Percentiles rank a stretch among this genome's conserved stretches.
phyloP scores from a whole-genome alignment of 2,329 filamentous ascomycete genomes.

The Trichoderma koningiopsis region DNA sequence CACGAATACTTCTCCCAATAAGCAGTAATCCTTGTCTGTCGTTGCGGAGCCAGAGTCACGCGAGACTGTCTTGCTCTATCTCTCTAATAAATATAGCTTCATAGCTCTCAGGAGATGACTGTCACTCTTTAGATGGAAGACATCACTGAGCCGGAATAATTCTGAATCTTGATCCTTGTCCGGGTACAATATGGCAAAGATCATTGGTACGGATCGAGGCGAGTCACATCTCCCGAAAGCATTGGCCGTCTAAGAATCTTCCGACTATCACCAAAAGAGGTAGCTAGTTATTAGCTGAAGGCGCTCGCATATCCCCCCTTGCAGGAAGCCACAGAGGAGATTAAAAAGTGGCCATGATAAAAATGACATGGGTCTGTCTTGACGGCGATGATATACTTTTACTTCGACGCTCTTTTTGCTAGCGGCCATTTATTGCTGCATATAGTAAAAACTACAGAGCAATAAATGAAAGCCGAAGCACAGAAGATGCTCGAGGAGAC shows the following conservation, averaged over 20 bases:
- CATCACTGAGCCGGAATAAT: neutral
- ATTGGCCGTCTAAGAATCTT: neutral
- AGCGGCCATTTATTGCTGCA: neutral
- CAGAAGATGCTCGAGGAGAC: neutral
- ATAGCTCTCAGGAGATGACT: constrained; percentile 17
- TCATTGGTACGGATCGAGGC: constrained; percentile 2
- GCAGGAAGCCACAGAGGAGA: neutral
- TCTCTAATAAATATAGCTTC: neutral
- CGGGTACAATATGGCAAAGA: constrained; percentile 4
- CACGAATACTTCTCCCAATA: neutral
- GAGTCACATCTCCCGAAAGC: neutral
- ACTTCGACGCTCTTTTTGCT: neutral
- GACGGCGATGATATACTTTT: neutral
- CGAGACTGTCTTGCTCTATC: constrained; percentile 14
- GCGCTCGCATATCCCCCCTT: constrained; percentile 10
- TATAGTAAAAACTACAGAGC: neutral
- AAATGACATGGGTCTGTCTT: neutral
- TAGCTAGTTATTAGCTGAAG: neutral
- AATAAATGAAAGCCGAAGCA: neutral
- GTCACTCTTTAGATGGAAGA: constrained; percentile 11
- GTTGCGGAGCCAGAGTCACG: constrained; percentile 6
- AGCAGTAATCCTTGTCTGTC: neutral
- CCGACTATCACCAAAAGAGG: neutral
- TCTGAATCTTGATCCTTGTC: constrained; percentile 4
- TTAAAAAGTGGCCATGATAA: neutral